Conservation (phyloP, 805 yeast genomes). For the Candida loeiensis region DNA sequence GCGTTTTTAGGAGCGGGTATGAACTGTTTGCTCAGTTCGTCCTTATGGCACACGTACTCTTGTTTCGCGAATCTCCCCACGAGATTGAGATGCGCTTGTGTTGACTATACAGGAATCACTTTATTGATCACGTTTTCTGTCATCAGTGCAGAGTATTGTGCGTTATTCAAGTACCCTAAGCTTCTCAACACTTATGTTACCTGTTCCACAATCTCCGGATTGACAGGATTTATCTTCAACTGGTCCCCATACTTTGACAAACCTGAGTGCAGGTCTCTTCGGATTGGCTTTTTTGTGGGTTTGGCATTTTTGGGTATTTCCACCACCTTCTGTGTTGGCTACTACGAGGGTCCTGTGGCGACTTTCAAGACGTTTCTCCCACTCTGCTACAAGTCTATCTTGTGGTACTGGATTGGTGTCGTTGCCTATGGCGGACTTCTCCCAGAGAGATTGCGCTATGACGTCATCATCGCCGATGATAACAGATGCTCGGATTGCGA, state of each 20-base stretch:
- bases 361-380: constrained; percentile 63
- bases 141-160: constrained; percentile 77
- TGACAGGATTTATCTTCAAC: constrained; percentile 70
- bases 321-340: constrained; percentile 55
- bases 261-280: constrained; percentile 75
- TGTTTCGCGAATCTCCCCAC: constrained; percentile 62
- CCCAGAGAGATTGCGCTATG: constrained; percentile 85
- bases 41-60: constrained; percentile 88
- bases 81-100: constrained; percentile 80
- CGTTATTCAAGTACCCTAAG: constrained; percentile 62
- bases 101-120: constrained; percentile 94
- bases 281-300: constrained; percentile 77
- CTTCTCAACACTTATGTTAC: constrained; percentile 46
- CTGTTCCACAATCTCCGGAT: constrained; percentile 64
- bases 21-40: constrained; percentile 74
- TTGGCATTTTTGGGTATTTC: constrained; percentile 72
- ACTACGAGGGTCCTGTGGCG: constrained; percentile 51
- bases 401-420: constrained; percentile 79
- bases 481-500: constrained; percentile 19
- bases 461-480: constrained; percentile 52
- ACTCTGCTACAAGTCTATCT: constrained; percentile 59
- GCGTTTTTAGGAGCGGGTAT: constrained; percentile 69
- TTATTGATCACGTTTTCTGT: constrained; percentile 86
- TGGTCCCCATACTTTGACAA: constrained; percentile 92
- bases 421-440: constrained; percentile 81